Conservation (phyloP, 2,329 filamentous ascomycete species). For the Myriosclerotinia duriaeana region DNA sequence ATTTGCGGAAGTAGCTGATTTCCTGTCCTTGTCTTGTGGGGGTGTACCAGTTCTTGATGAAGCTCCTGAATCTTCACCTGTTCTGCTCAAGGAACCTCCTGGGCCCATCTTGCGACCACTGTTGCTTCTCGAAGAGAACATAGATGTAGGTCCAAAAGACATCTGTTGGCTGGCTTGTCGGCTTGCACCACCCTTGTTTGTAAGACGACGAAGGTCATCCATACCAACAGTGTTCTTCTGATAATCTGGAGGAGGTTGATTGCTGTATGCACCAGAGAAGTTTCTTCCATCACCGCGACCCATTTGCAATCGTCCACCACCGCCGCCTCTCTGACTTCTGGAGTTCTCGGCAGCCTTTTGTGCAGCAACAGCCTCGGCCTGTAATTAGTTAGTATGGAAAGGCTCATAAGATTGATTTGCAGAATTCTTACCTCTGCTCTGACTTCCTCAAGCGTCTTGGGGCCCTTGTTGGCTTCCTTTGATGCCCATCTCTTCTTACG, state of each 20-base stretch:
- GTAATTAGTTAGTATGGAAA: constrained; percentile 35
- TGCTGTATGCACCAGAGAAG: constrained; percentile 71
- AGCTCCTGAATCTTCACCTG: constrained; percentile 79
- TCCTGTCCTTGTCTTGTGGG: constrained; percentile 65
- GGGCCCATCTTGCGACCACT: constrained; percentile 81
- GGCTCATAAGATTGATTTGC: neutral
- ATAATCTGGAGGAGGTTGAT: constrained; percentile 68
- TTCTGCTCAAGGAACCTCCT: constrained; percentile 68
- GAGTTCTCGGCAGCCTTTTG: constrained; percentile 77
- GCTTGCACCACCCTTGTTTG: constrained; percentile 58
- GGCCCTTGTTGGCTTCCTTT: constrained; percentile 89
- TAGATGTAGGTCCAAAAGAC: constrained; percentile 77
- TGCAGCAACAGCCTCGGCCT: constrained; percentile 71
- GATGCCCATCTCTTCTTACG: constrained; percentile 75
- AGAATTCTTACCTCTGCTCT: constrained; percentile 65
- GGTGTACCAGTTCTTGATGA: constrained; percentile 91
- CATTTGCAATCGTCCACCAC: constrained; percentile 66
- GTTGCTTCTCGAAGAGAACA: constrained; percentile 87
- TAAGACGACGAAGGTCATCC: constrained; percentile 84
- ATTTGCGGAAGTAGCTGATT: constrained; percentile 72
- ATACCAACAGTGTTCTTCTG: constrained; percentile 80
- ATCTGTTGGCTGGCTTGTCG: constrained; percentile 59
- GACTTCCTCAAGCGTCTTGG: constrained; percentile 93
- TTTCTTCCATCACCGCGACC: constrained; percentile 86
- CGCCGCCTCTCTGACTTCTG: constrained; percentile 59